Evolutionary conservation across 2,329 filamentous ascomycete genomes (phyloP).

Genomic region (Penicillium crustosum): DNA sequence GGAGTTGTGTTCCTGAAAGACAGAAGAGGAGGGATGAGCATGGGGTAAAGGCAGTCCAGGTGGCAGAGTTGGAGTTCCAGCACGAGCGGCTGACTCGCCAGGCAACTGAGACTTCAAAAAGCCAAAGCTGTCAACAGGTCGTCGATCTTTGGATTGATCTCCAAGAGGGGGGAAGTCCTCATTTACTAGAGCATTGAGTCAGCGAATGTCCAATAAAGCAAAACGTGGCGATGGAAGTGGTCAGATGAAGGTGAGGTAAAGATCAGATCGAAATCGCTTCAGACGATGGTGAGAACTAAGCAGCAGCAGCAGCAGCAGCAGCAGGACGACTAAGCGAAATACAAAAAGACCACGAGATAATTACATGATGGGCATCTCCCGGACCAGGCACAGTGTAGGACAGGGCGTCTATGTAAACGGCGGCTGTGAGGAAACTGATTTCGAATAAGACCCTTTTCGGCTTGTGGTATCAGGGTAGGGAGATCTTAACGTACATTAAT

Average conservation of each 20-base stretch:
- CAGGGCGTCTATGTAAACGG: conserved; percentile 43
- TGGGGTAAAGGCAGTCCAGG: conserved; percentile 46
- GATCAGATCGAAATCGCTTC: background rate
- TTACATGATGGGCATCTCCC: conserved; percentile 36
- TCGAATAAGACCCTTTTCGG: conserved; percentile 45
- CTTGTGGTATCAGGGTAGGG: conserved; percentile 45
- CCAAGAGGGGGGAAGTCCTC: conserved; percentile 50
- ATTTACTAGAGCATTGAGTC: conserved; percentile 40
- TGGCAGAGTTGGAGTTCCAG: conserved; percentile 42
- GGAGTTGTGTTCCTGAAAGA: conserved; percentile 34
- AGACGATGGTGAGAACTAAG: background rate
- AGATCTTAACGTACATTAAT: conserved; percentile 53
- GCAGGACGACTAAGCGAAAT: conserved; percentile 22
- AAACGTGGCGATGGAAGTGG: conserved; percentile 10
- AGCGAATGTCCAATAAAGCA: conserved; percentile 26
- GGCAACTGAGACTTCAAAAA: conserved; percentile 39
- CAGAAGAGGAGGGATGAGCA: conserved; percentile 38
- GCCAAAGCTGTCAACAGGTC: conserved; percentile 37
- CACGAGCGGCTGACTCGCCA: conserved; percentile 34
- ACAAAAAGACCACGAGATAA: conserved; percentile 32
- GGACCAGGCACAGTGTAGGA: conserved; percentile 32
- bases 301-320: conserved; percentile 3
- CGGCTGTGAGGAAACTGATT: conserved; percentile 48
- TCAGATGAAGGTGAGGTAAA: conserved; percentile 7
- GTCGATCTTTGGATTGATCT: conserved; percentile 37